Base-by-base conservation (phyloP, 2,329 filamentous ascomycete species). In the Coniosporium uncinatum region DNA sequence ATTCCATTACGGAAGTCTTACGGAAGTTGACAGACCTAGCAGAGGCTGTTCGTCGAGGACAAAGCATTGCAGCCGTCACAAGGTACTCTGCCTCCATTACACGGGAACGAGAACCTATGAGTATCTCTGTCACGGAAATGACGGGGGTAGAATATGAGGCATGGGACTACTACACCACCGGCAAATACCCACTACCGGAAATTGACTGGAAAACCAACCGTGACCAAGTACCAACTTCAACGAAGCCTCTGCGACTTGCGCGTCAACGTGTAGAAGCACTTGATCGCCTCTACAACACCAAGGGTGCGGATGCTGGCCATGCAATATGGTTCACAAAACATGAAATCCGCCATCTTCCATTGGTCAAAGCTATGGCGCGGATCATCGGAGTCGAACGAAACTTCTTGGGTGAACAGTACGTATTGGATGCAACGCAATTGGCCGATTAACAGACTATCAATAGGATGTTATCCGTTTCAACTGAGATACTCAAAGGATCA, bases 261-360 rank as follows among this genome's bases (percentile, higher is more conserved):
- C 41, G 37, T 19, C 41, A 37, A 27, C 37, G 41, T 29, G 37
- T 29, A 21, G 41, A 43, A 40, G 41, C 41, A 43, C 36, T 43
- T 4, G 40, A 43, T 43, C 41, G 41, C 36, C 36, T 43, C 8
- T 43, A 40, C 21, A 40, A 32, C 20, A 43, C 41, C 21, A 29
- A 43, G 6, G 35, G 38, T 24, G 41, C 41, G 27, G 36, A 40
- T 8, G 20, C 16, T 39, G 36, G 41, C 41, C 41, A 40, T 27
- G 39, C 29, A 18, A 37, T 40, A 17, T 40, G 37, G 41, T 43
- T 43, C 34, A 40, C 17, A n/a, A 40, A 40, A 24, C 24, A 43
- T 19, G 18, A 40, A 40, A 4, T 40, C 16, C 14, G 14, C 27
- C 24, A 32, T 35, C 37, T 43, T 35, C 36, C 41, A 5, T 27